phyloP scores from a whole-genome alignment of 2,329 filamentous ascomycete species.

The Amphichorda felina region DNA sequence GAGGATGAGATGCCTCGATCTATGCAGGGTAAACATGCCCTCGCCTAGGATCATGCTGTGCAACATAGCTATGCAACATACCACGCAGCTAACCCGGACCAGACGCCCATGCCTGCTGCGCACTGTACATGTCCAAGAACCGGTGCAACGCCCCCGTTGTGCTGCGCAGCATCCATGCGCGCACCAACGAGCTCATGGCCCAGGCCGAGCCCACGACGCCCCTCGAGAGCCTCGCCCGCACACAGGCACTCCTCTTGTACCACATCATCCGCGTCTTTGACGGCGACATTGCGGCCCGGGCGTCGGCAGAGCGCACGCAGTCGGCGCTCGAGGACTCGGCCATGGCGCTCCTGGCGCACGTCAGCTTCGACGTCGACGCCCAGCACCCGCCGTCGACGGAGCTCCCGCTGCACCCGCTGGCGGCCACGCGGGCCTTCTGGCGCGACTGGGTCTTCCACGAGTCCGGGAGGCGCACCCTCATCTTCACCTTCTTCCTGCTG shows the following conservation, averaged over 20 bases:
- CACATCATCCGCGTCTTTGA: slow-evolving; percentile 38
- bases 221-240: slow-evolving; percentile 23
- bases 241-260: slow-evolving; percentile 36
- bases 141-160: slow-evolving; percentile 32
- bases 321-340: slow-evolving; percentile 19
- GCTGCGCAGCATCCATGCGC: slow-evolving; percentile 32
- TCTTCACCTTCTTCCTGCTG: slow-evolving; percentile 34
- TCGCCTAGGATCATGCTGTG: no score
- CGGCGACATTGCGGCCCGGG: slow-evolving; percentile 29
- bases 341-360: slow-evolving; percentile 17
- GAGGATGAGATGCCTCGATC: slow-evolving; percentile 34
- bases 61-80: no score
- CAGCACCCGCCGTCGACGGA: slow-evolving; percentile 5
- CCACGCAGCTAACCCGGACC: neutral
- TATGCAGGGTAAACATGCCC: slow-evolving; percentile 32
- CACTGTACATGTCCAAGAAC: slow-evolving; percentile 38
- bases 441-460: slow-evolving; percentile 39
- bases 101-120: slow-evolving; percentile 42
- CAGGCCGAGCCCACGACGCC: slow-evolving; percentile 16
- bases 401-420: slow-evolving; percentile 21
- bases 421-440: slow-evolving; percentile 33
- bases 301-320: slow-evolving; percentile 22
- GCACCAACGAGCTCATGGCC: slow-evolving; percentile 28
- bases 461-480: slow-evolving; percentile 36
- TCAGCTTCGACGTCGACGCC: slow-evolving; percentile 12